Base-by-base conservation (phyloP, 1,284 basidiomycete species). In the Trichosporon coremiiforme region DNA sequence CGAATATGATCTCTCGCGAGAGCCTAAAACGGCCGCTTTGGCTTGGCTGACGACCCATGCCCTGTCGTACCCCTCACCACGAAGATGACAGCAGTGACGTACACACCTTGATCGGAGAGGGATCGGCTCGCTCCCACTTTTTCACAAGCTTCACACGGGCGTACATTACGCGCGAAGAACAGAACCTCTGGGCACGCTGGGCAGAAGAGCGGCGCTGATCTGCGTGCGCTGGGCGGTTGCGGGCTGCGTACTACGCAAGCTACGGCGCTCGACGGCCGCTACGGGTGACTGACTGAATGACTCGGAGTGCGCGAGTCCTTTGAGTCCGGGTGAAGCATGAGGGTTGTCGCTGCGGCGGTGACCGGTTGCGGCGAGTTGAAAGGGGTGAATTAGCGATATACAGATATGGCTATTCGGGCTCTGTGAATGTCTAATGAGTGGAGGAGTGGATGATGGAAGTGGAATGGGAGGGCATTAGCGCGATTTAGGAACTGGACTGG, bases 401-500 rank as follows among this genome's bases (percentile, higher is more conserved):
- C 41, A 45, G 41, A 45, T 17, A 45, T 45, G 50, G 50, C 50
- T 53, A 53, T 53, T 53, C 50, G 50, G 50, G 22, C 50, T 25
- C 2, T 20, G 15, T 8, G 20, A 13, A 20, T 53, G 47, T 20
- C 47, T 50, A 50, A 50, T 50, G 47, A 35, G 33, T 35, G 33
- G 25, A 25, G 1, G 25, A 25, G 25, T 25, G 25, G 25, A 35
- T 35, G 33, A 35, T 35, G 33, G 33, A 35, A 35, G 33, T 35
- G 33, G 33, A 35, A 35, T 35, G 47, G 47, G 47, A 50, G 47
- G 47, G 17, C 17, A 45, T n/a, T 45, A 45, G 20, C 15, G 20
- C 20, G 22, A 20, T 53, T 53, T 12, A 25, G 50, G 50, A 53
- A 53, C 22, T 53, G 50, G 20, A 20, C 22, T 53, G 50, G 50